Conservation (phyloP, 2,329 filamentous ascomycete species). For the Polytolypa hystricis region DNA sequence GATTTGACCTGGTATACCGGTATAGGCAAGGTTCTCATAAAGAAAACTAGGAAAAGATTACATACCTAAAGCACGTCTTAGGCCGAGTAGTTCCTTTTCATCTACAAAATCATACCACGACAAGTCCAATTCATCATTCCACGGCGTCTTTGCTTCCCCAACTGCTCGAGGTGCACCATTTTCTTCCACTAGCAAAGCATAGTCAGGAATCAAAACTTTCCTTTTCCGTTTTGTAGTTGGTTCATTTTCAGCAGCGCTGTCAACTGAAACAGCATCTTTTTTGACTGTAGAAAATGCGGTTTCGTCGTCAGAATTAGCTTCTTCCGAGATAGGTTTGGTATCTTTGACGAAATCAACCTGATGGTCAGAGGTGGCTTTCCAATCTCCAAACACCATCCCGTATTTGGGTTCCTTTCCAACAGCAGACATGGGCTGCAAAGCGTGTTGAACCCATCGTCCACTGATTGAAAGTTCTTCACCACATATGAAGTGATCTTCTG, state of each 20-base stretch:
- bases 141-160: conserved; percentile 7
- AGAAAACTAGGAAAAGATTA: neutral
- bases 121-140: conserved; percentile 8
- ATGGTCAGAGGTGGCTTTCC: conserved; percentile 6
- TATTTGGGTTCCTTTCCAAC: conserved; percentile 3
- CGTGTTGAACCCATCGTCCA: conserved; percentile 5
- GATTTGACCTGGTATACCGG: conserved; percentile 5
- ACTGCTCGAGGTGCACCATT: neutral
- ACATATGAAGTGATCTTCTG: conserved; percentile 8
- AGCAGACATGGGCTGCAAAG: conserved; percentile 6
- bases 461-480: conserved; percentile 6
- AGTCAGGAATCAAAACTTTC: conserved; percentile 5
- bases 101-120: neutral
- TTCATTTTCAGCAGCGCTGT: neutral
- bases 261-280: neutral
- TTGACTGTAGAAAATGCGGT: too few relatives aligned
- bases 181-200: conserved; percentile 3
- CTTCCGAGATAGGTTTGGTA: too few relatives aligned
- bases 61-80: conserved; percentile 6
- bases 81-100: neutral
- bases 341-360: neutral
- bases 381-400: conserved; percentile 7
- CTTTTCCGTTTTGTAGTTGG: neutral
- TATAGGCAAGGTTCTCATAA: neutral
- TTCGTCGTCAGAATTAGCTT: too few relatives aligned